Percentiles rank a stretch among this genome's conserved stretches.
These are phyloP conservation scores for Penicillium thymicola DNA, from an alignment of 2,329 filamentous ascomycete species.

Conservation along the genomic window DNA sequence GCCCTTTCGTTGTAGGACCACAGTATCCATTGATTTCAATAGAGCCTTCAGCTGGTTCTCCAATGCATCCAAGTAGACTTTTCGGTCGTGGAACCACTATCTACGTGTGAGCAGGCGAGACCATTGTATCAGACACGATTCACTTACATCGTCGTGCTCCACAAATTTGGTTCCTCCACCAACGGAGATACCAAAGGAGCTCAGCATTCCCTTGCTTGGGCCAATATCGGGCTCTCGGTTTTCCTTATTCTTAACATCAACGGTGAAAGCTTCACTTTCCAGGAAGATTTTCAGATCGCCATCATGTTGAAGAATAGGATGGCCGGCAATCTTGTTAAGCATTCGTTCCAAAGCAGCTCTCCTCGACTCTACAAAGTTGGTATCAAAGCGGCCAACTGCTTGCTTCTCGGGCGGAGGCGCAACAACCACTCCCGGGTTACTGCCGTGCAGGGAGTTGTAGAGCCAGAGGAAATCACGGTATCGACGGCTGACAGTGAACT, in stretches of 20 bases:
- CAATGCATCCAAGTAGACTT: slow-evolving; percentile 88
- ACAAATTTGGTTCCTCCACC: slow-evolving; percentile 82
- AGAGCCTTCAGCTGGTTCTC: slow-evolving; percentile 87
- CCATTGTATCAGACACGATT: not conserved
- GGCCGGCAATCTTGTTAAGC: slow-evolving; percentile 91
- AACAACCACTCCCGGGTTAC: slow-evolving; percentile 91
- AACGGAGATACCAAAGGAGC: slow-evolving; percentile 74
- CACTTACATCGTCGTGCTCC: slow-evolving; percentile 87
- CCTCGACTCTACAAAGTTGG: slow-evolving; percentile 91
- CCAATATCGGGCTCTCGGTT: slow-evolving; percentile 78
- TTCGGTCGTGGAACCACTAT: slow-evolving; percentile 96
- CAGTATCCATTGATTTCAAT: slow-evolving; percentile 89
- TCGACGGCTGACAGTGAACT: slow-evolving; percentile 88
- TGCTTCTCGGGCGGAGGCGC: slow-evolving; percentile 97
- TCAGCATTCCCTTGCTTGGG: slow-evolving; percentile 92
- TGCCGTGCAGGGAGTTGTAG: slow-evolving; percentile 89
- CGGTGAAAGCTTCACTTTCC: slow-evolving; percentile 92
- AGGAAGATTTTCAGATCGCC: slow-evolving; percentile 92
- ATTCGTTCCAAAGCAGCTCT: slow-evolving; percentile 92
- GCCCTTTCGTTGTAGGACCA: slow-evolving; percentile 86
- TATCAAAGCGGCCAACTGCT: slow-evolving; percentile 91
- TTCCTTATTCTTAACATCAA: slow-evolving; percentile 97
- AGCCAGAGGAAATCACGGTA: slow-evolving; percentile 98
- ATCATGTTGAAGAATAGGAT: slow-evolving; percentile 88
- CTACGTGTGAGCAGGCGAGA: slow-evolving; percentile 20